Conservation (phyloP, 495 filamentous ascomycete genomes). For the Podospora fimiseda region DNA sequence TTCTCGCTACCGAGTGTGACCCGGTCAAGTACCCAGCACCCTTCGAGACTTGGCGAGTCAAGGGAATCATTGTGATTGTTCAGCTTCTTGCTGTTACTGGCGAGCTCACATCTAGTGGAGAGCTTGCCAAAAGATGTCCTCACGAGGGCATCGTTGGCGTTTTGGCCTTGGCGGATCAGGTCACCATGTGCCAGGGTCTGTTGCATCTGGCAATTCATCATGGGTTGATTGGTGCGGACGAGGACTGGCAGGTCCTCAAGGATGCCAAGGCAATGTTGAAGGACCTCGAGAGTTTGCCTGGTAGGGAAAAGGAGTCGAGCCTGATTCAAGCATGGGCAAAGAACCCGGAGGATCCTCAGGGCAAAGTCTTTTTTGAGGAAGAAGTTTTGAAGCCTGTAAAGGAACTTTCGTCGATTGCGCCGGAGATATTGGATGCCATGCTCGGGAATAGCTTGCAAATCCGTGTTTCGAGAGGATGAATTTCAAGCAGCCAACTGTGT, state of each 20-base stretch:
- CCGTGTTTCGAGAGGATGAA: too few species aligned
- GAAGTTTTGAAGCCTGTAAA: slow-evolving; percentile 32
- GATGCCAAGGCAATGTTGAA: slow-evolving; percentile 31
- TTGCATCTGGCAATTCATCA: slow-evolving; percentile 30
- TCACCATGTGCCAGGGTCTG: slow-evolving; percentile 36
- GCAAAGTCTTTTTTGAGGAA: slow-evolving; percentile 29
- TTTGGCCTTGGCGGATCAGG: slow-evolving; percentile 30
- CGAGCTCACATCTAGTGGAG: slow-evolving; percentile 14
- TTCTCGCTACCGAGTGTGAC: slow-evolving; percentile 30
- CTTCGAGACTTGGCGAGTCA: slow-evolving; percentile 32
- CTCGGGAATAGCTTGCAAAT: slow-evolving; percentile 12
- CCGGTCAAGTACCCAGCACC: slow-evolving; percentile 33
- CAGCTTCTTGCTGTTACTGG: slow-evolving; percentile 32
- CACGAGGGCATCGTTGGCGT: slow-evolving; percentile 21
- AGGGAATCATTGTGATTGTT: slow-evolving; percentile 32
- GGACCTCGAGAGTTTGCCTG: slow-evolving; percentile 32
- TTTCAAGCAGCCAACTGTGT: too few species aligned
- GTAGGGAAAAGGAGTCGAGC: slow-evolving; percentile 28
- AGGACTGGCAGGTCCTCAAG: slow-evolving; percentile 30
- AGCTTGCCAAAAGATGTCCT: slow-evolving; percentile 12
- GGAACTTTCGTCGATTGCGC: slow-evolving; percentile 29
- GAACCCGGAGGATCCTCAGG: slow-evolving; percentile 27
- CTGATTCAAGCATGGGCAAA: slow-evolving; percentile 32
- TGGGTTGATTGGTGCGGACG: slow-evolving; percentile 23
- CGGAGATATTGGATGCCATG: slow-evolving; percentile 30